Evolutionary conservation across 2,329 filamentous ascomycete genomes (phyloP).

Genomic region (Ophiostoma ulmi): DNA sequence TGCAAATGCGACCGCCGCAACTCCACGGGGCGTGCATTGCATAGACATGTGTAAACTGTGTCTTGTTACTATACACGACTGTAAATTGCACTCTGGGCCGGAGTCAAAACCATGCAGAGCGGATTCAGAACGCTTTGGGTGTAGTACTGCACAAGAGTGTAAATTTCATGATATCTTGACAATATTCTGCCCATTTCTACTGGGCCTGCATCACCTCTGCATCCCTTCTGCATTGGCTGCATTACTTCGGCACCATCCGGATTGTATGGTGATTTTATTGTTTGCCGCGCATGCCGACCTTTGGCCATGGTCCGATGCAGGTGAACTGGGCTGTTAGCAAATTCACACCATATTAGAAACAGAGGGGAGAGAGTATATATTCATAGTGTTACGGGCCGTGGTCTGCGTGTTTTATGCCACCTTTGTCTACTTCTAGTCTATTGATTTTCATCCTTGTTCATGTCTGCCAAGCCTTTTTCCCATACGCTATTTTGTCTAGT

Average conservation of each 20-base stretch:
- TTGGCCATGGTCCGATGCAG: neutral
- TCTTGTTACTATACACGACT: neutral
- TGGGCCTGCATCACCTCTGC: neutral
- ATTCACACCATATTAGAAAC: neutral
- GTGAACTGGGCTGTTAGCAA: neutral
- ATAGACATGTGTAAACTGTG: neutral
- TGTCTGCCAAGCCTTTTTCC: neutral
- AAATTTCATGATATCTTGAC: neutral
- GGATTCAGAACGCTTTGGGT: neutral
- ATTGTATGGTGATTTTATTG: neutral
- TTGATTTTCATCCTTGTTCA: neutral
- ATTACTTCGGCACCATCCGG: neutral
- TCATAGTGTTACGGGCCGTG: neutral
- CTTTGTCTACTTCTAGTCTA: neutral
- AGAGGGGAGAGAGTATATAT: neutral
- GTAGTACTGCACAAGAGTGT: neutral
- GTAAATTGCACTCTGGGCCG: too few species aligned
- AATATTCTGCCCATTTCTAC: neutral
- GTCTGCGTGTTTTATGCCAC: constrained; percentile 9
- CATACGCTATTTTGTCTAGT: neutral
- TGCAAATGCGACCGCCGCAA: neutral
- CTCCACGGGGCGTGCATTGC: neutral
- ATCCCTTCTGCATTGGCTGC: neutral
- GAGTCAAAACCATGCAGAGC: too few species aligned
- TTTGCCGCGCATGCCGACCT: neutral